Base-by-base conservation (phyloP, 495 filamentous ascomycete genomes). In the Talaromyces liani region DNA sequence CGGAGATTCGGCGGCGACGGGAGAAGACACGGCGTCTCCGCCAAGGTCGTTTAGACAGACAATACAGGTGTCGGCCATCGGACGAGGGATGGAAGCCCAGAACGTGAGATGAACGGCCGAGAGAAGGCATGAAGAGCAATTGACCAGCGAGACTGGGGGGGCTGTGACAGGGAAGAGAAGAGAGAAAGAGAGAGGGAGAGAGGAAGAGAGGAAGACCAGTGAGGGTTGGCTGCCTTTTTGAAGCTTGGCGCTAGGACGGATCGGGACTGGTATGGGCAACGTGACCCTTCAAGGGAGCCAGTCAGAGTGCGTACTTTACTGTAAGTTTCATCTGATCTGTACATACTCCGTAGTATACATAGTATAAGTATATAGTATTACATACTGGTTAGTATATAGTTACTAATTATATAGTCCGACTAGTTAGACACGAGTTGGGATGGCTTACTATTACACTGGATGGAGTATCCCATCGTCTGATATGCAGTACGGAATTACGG, bases 61-160 rank as follows among this genome's bases (percentile, higher is more conserved):
- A 79, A 96, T 96, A 81, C 92, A 96, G 69, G 91, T 91, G 75
- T 95, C 92, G 79, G 90, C 90, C 92, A 94, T 93, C 72, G 73
- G 76, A 73, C 70, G 73, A 71, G 64, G 71, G 66, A 65, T 65
- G 66, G 60, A 68, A 72, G 67, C 66, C 70, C 73, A 70, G 67
- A 41, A 61, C 69, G 62, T 70, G 60, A 63, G 65, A 65, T 66
- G 69, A 60, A 55, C 62, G 71, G 64, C 66, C 73, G 67, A 69
- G 65, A 71, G 71, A 70, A 75, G 78, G 77, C 78, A 80, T 80
- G 73, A 79, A 79, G 77, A 78, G 70, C 72, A 75, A 65, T 65
- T 71, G 47, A 62, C 45, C 20, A 62, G 41, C 60, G 14, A 27
- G 9, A 39, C 53, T 6, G 8, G 34, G 20, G 59, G 5, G 39